These are phyloP conservation scores for Paracamarosporium sp. DNA, from an alignment of 2,329 filamentous ascomycete genomes.

Conservation along the genomic window DNA sequence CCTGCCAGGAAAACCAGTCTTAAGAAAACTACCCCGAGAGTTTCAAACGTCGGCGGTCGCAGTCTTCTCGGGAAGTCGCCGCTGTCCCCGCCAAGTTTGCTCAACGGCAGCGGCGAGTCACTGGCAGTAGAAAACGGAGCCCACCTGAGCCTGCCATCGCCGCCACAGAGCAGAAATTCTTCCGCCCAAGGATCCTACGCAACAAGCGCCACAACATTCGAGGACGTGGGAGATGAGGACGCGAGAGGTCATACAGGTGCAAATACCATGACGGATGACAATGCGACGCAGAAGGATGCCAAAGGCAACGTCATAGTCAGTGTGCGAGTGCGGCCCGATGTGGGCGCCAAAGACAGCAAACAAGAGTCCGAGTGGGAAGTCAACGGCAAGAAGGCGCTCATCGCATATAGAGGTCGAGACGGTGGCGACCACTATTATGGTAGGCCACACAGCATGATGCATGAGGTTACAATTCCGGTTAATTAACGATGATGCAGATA, in stretches of 20 bases:
- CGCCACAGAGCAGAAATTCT: slow-evolving; percentile 86
- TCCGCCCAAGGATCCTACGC: slow-evolving; percentile 93
- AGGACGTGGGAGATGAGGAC: slow-evolving; percentile 74
- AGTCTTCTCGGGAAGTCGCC: slow-evolving; percentile 45
- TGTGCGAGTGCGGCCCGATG: slow-evolving; percentile 88
- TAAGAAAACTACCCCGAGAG: slow-evolving; percentile 61
- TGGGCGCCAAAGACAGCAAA: slow-evolving; percentile 66
- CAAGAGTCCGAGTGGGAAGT: slow-evolving; percentile 89
- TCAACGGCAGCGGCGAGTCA: slow-evolving; percentile 80
- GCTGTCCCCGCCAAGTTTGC: slow-evolving; percentile 70
- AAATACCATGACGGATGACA: slow-evolving; percentile 33
- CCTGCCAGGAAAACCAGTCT: slow-evolving; percentile 43
- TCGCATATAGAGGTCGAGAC: slow-evolving; percentile 86
- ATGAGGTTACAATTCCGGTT: slow-evolving; percentile 14
- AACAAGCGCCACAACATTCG: slow-evolving; percentile 84
- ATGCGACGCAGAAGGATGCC: slow-evolving; percentile 63
- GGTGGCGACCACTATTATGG: slow-evolving; percentile 93
- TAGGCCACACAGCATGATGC: slow-evolving; percentile 54
- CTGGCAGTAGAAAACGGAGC: slow-evolving; percentile 69
- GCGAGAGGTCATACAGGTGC: slow-evolving; percentile 53
- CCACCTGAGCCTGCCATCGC: slow-evolving; percentile 78
- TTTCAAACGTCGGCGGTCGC: slow-evolving; percentile 44
- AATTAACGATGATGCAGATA: slow-evolving; percentile 67
- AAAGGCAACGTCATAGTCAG: slow-evolving; percentile 98
- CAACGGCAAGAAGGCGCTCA: slow-evolving; percentile 80